Percentiles rank a stretch among this genome's conserved stretches.
phyloP scores from a whole-genome alignment of 306 rosid genomes.

The Sesbania bispinosa region DNA sequence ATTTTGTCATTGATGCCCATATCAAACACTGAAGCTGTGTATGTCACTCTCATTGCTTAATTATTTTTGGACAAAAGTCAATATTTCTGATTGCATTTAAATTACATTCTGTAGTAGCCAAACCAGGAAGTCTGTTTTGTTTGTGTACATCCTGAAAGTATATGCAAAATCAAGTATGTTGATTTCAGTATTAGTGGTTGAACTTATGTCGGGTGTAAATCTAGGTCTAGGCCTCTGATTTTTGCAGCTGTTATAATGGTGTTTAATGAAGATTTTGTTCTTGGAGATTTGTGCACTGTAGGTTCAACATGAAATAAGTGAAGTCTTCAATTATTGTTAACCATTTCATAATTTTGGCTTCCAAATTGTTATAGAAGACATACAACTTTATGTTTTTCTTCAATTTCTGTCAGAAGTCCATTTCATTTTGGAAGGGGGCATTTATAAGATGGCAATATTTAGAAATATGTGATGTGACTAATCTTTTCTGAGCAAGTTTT shows the following conservation, averaged over 20 bases:
- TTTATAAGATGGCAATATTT: background rate
- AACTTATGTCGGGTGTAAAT: background rate
- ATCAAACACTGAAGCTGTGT: slow-evolving; percentile 2
- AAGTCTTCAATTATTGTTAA: background rate
- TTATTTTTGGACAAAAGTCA: background rate
- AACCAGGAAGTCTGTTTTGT: background rate
- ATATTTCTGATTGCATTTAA: background rate
- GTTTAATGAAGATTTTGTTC: background rate
- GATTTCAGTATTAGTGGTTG: slow-evolving; percentile 3
- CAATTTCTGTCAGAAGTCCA: background rate
- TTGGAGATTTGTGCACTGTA: background rate
- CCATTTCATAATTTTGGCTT: background rate
- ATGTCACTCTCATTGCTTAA: background rate
- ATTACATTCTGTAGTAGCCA: background rate
- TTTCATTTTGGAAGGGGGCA: background rate
- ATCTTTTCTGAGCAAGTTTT: background rate
- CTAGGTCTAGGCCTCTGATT: slow-evolving; percentile 2
- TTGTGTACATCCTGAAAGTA: background rate
- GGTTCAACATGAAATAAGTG: background rate
- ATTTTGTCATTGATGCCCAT: background rate
- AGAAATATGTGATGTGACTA: no score
- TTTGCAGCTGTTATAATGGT: background rate
- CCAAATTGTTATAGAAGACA: background rate
- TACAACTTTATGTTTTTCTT: background rate
- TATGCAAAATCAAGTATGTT: slow-evolving; percentile 3